Evolutionary conservation across 805 yeast species (phyloP).

Genomic region (Yarrowia porcina): DNA sequence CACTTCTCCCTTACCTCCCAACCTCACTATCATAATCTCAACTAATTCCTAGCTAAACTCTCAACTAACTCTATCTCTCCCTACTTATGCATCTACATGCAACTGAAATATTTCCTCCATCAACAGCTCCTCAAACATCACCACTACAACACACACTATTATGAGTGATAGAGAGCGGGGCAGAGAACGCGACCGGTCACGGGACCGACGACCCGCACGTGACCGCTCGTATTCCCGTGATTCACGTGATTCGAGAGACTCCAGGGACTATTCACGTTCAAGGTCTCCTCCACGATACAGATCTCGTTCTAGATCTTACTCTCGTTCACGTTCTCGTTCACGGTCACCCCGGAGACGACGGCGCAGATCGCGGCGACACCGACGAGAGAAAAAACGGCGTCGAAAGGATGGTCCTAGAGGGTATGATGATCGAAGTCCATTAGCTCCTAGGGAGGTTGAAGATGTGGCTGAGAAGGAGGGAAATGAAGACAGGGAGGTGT

Average conservation of each 20-base stretch:
- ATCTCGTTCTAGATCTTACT: not conserved
- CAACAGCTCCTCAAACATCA: not conserved
- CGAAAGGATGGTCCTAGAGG: slow-evolving; percentile 18
- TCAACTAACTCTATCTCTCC: not conserved
- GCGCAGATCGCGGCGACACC: not conserved
- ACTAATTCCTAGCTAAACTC: not conserved
- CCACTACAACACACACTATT: not conserved
- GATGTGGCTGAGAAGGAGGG: not conserved
- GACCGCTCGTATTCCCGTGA: not conserved
- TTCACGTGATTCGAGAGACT: not conserved
- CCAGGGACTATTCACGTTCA: not conserved
- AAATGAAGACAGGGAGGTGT: not conserved
- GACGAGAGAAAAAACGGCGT: not conserved
- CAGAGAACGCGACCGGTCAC: no score
- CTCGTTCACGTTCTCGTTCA: not conserved
- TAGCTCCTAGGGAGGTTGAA: not conserved
- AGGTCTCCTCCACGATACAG: not conserved
- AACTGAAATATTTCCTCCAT: slow-evolving; percentile 18
- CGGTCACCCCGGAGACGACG: not conserved
- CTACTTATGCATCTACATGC: not conserved
- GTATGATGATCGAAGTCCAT: not conserved
- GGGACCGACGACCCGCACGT: not conserved
- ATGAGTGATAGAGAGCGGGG: slow-evolving; percentile 4
- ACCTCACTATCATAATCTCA: not conserved
- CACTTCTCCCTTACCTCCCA: not conserved